Base-by-base conservation (phyloP, 169 alveolate genomes). In the Plasmodium coatneyi region DNA sequence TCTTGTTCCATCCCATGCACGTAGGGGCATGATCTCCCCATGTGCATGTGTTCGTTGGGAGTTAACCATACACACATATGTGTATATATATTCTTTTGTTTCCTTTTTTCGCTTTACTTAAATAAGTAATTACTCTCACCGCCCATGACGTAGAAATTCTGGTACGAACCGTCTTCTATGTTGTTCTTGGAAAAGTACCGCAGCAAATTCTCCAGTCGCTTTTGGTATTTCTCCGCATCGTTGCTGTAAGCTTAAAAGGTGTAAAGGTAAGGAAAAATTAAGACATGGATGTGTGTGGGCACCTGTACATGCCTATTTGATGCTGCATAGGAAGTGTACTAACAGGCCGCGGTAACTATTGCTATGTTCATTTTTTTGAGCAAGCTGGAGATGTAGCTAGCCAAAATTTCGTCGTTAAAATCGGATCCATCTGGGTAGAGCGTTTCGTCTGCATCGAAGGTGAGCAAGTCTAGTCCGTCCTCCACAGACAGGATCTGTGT, bases 381-480 rank as follows among this genome's bases (percentile, higher is more conserved):
- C 49, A 94, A 83, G 74, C 82, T 66, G 2, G 93, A 82, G 39
- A 94, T 82, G 32, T 83, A 54, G 72, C 83, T 32, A 16, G 94
- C 95, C 28, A 91, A 82, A 16, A 70, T 74, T 34, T 36, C 84
- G 66, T 94, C 95, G 12, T 84, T 52, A 52, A 94, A 83, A 90
- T 91, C 87, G 36, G 79, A 79, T 9, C 95, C 95, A 79, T 94
- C 95, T 14, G 95, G 94, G 91, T 94, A 94, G 14, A 94, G 74
- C 5, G 96, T 94, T 83, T 92, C 95, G 80, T 94, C 96, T 10
- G 95, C 96, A 43, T 94, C 96, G 60, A 94, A 81, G 39, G 96
- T 91, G 49, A 94, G 32, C 82, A 94, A 72, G 54, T 83, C 92
- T 60, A 95, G 86, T 22, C 84, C 90, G 9, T 83, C 92, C 71